phyloP scores from a whole-genome alignment of 176 grass and related monocot species.

The Bonia amplexicaulis region DNA sequence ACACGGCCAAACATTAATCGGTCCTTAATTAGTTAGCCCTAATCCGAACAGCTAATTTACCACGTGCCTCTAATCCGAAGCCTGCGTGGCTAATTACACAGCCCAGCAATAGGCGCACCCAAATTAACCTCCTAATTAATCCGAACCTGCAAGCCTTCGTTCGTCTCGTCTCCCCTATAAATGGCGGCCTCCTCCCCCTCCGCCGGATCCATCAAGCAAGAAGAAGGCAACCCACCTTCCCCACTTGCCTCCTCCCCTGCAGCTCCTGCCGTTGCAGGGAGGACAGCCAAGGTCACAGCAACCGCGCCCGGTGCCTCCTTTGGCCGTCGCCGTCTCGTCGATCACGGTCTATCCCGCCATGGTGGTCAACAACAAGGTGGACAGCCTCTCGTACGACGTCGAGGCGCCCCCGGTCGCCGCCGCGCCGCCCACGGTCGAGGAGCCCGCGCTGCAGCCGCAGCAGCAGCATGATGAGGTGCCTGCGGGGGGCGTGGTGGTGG shows the following conservation, averaged over 20 bases:
- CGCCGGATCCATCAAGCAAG: slow-evolving; percentile 2
- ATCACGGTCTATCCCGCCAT: background rate
- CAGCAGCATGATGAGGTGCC: background rate
- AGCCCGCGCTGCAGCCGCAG: background rate
- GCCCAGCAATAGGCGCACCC: background rate
- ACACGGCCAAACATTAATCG: background rate
- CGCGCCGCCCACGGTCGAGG: background rate
- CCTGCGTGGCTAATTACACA: background rate
- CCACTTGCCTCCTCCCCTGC: background rate
- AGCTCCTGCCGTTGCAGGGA: background rate
- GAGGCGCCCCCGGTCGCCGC: slow-evolving; percentile 20
- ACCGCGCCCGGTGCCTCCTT: background rate
- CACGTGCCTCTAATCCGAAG: background rate
- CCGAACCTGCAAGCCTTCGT: background rate
- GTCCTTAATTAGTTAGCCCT: background rate
- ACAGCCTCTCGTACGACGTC: slow-evolving; percentile 52
- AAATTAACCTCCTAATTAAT: background rate
- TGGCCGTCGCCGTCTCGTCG: background rate
- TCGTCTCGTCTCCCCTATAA: slow-evolving; percentile 2
- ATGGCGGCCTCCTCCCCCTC: background rate
- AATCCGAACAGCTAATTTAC: background rate
- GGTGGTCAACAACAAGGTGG: slow-evolving; percentile 60
- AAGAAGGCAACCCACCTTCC: background rate
- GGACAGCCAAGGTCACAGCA: background rate
- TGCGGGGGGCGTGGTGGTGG: background rate